Evolutionary conservation across 352 stramenopile species (phyloP).

Genomic region (Pythium guiyangense): DNA sequence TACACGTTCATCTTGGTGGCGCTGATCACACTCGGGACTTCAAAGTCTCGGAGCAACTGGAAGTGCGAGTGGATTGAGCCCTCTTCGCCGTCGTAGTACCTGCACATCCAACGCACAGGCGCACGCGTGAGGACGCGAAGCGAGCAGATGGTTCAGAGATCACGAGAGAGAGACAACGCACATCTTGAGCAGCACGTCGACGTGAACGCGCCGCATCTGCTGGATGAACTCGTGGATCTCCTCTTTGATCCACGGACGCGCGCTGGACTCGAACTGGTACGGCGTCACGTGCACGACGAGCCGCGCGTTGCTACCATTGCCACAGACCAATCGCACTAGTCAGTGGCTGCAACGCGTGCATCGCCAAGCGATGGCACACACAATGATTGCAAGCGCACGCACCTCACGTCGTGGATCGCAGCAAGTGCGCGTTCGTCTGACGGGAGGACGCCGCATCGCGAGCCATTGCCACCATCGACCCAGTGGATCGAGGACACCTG

Average conservation of each 20-base stretch:
- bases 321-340: not conserved
- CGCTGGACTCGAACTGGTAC: slow-evolving; percentile 45
- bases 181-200: slow-evolving; percentile 36
- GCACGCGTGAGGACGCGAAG: not conserved
- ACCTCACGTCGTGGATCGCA: slow-evolving; percentile 33
- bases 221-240: slow-evolving; percentile 44
- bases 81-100: slow-evolving; percentile 32
- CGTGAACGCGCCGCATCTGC: slow-evolving; percentile 23
- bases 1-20: slow-evolving; percentile 1
- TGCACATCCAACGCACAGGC: slow-evolving; percentile 2
- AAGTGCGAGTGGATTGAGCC: slow-evolving; percentile 34
- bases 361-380: no score
- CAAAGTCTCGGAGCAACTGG: slow-evolving; percentile 34
- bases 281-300: slow-evolving; percentile 62
- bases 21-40: slow-evolving; percentile 18
- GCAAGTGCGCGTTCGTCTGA: slow-evolving; percentile 25
- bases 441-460: slow-evolving; percentile 33
- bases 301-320: slow-evolving; percentile 21
- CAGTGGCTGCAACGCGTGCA: not conserved
- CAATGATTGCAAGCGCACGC: slow-evolving; percentile 1
- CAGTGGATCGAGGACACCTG: slow-evolving; percentile 62
- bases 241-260: slow-evolving; percentile 48
- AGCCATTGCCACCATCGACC: slow-evolving; percentile 59
- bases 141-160: not conserved
- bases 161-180: slow-evolving; percentile 14